phyloP scores from a whole-genome alignment of 768 basidiomycete genomes.

The Suillus subluteus region DNA sequence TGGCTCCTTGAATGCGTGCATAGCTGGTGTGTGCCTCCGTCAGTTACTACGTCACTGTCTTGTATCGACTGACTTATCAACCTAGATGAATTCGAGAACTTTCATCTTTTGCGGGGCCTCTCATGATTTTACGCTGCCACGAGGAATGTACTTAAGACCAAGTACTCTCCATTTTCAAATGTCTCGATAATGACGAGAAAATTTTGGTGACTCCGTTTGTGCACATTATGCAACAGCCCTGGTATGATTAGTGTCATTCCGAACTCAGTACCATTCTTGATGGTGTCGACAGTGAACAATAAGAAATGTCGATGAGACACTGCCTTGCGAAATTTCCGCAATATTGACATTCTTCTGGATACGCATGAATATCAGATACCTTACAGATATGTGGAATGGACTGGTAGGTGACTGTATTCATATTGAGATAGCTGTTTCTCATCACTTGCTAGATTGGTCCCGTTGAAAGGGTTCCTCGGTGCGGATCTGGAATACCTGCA shows the following conservation, averaged over 20 bases:
- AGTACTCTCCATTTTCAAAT: neutral
- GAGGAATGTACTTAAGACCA: neutral
- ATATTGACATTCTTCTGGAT: neutral
- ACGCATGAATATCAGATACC: neutral
- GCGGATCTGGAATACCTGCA: neutral
- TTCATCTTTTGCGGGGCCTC: neutral
- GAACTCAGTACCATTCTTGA: neutral
- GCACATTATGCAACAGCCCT: neutral
- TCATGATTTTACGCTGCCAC: neutral
- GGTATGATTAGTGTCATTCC: neutral
- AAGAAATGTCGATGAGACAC: neutral
- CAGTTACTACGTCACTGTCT: neutral
- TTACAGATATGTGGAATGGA: neutral
- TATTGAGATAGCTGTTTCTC: neutral
- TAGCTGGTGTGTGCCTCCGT: neutral
- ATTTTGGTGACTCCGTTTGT: neutral
- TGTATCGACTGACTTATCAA: neutral
- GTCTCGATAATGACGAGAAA: neutral
- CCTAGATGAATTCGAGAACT: neutral
- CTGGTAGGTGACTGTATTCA: neutral
- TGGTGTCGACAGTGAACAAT: neutral
- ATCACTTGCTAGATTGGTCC: neutral
- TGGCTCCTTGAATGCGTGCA: neutral
- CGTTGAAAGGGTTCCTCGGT: neutral
- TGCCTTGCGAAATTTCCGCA: neutral